phyloP scores from a whole-genome alignment of 805 yeast genomes.

The Nakazawaea holstii region DNA sequence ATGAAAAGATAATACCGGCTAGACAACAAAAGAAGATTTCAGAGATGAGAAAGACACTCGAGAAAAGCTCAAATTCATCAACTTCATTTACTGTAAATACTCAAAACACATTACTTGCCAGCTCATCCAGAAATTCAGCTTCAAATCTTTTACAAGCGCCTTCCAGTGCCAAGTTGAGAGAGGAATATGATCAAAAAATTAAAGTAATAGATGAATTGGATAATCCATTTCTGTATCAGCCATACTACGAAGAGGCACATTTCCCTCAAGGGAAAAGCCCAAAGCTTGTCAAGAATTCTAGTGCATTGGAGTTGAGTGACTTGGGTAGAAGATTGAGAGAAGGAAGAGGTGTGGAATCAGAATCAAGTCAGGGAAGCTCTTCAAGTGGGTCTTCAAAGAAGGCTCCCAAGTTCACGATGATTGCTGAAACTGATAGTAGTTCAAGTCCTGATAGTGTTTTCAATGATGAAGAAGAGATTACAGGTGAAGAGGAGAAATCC shows the following conservation, averaged over 20 bases:
- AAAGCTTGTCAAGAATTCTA: not conserved
- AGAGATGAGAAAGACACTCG: not conserved
- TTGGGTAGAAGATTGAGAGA: not conserved
- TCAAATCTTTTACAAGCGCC: not conserved
- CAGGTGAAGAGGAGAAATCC: not conserved
- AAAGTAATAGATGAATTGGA: not conserved
- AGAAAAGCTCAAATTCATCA: not conserved
- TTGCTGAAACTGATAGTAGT: not conserved
- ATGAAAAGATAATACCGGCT: not conserved
- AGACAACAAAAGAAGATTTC: not conserved
- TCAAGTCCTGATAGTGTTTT: not conserved
- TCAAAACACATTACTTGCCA: not conserved
- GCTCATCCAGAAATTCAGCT: not conserved
- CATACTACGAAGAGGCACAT: not conserved
- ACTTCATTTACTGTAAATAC: not conserved
- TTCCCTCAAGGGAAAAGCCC: not conserved
- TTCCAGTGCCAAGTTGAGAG: not conserved
- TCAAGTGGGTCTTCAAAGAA: not conserved
- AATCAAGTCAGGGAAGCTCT: no score
- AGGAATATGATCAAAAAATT: not conserved
- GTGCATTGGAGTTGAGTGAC: not conserved
- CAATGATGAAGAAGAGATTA: not conserved
- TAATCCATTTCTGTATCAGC: conserved; percentile 2
- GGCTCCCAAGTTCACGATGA: not conserved
- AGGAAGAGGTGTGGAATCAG: not conserved